These are phyloP conservation scores for Gynostemma pentaphyllum DNA, from an alignment of 306 rosid genomes.

Conservation along the genomic window DNA sequence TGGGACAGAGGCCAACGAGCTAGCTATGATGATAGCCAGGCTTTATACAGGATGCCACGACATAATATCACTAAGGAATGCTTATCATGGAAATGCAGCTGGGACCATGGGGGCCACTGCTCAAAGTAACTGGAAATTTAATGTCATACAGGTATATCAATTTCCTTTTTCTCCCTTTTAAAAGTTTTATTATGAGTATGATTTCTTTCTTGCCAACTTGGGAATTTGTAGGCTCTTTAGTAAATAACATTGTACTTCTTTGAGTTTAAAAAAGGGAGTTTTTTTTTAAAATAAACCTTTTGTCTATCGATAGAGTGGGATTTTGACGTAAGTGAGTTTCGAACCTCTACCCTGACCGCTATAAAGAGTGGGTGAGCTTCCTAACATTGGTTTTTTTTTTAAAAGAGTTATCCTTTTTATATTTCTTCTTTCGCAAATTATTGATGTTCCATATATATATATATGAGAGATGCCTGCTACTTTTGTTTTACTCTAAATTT, in stretches of 20 bases:
- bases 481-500: background rate
- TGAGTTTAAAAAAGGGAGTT: too few species aligned
- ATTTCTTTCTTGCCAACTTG: background rate
- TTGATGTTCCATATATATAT: background rate
- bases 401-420: background rate
- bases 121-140: slow-evolving; percentile 77
- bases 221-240: background rate
- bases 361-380: too few species aligned
- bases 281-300: too few species aligned
- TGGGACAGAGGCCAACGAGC: slow-evolving; percentile 95
- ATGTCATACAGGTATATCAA: slow-evolving; percentile 54
- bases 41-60: slow-evolving; percentile 73
- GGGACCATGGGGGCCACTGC: slow-evolving; percentile 96
- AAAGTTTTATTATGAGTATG: background rate
- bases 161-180: background rate
- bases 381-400: too few species aligned
- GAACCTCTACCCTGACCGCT: too few species aligned
- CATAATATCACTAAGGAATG: slow-evolving; percentile 73
- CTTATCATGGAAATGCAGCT: slow-evolving; percentile 83
- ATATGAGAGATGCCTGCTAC: background rate
- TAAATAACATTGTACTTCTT: too few species aligned
- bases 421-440: background rate
- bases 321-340: too few species aligned
- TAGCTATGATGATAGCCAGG: slow-evolving; percentile 71
- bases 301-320: too few species aligned